Conservation (phyloP, 1,284 basidiomycete species). For the Vanrija humicola region DNA sequence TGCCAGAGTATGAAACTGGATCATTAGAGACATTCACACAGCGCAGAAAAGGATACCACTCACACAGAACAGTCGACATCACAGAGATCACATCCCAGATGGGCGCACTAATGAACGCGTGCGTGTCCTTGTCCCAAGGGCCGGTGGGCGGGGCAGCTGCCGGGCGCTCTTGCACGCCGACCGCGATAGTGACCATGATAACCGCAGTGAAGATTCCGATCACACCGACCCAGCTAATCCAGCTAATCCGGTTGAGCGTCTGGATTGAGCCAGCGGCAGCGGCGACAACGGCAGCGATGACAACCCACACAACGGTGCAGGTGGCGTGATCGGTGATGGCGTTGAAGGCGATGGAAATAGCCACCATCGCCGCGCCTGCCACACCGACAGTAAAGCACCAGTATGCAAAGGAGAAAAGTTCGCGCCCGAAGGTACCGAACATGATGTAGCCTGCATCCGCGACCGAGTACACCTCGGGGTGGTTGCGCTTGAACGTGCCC, state of each 20-base stretch:
- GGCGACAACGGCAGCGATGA: slow-evolving; percentile 16
- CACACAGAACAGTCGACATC: slow-evolving; percentile 15
- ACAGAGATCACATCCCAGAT: slow-evolving; percentile 26
- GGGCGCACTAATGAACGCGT: slow-evolving; percentile 12
- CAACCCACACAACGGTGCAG: slow-evolving; percentile 32
- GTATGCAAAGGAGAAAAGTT: slow-evolving; percentile 31
- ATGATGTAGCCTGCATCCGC: slow-evolving; percentile 27
- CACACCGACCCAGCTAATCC: slow-evolving; percentile 35
- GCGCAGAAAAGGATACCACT: neutral
- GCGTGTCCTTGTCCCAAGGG: slow-evolving; percentile 30
- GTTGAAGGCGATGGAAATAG: slow-evolving; percentile 37
- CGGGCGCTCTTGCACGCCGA: slow-evolving; percentile 37
- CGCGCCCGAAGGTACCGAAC: slow-evolving; percentile 31
- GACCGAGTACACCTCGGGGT: slow-evolving; percentile 32
- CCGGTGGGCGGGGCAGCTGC: slow-evolving; percentile 33
- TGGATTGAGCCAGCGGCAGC: slow-evolving; percentile 20
- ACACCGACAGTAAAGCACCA: slow-evolving; percentile 19
- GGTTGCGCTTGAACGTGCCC: slow-evolving; percentile 27
- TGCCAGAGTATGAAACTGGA: slow-evolving; percentile 18
- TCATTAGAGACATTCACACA: neutral
- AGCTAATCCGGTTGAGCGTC: slow-evolving; percentile 29
- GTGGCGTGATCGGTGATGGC: slow-evolving; percentile 29
- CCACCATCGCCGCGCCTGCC: slow-evolving; percentile 24
- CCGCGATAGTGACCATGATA: slow-evolving; percentile 32
- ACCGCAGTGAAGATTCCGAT: slow-evolving; percentile 23